phyloP scores from a whole-genome alignment of 2,329 filamentous ascomycete species.

The Dryadomyces quercivorus region DNA sequence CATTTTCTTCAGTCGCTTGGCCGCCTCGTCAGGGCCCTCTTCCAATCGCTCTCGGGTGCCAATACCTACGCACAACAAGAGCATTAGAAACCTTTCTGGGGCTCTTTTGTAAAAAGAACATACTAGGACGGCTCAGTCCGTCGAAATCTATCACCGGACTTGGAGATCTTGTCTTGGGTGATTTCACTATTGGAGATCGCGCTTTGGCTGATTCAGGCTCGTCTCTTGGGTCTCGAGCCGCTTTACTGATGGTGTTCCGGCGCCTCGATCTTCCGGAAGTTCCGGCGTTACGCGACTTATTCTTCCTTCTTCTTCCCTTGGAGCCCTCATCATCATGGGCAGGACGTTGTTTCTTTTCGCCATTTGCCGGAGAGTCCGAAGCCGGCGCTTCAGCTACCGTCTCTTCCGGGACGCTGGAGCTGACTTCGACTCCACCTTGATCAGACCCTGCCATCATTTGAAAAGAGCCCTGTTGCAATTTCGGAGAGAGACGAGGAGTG shows the following conservation, averaged over 20 bases:
- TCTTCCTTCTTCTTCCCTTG: not conserved
- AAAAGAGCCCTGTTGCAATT: no score
- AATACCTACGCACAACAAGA: constrained; percentile 26
- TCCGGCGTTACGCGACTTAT: constrained; percentile 3
- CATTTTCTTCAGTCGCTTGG: constrained; percentile 42
- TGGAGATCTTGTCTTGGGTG: constrained; percentile 29
- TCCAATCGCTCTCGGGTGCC: constrained; percentile 54
- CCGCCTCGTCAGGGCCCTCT: constrained; percentile 39
- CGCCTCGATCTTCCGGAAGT: constrained; percentile 7
- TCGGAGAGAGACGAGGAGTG: no score
- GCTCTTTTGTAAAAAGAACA: constrained; percentile 10
- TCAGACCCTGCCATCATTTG: no score
- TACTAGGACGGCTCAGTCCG: constrained; percentile 47
- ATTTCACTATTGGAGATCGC: constrained; percentile 17
- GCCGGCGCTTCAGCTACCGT: no score
- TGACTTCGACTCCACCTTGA: no score
- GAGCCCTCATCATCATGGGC: no score
- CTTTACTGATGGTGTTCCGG: constrained; percentile 42
- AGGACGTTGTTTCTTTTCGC: not conserved
- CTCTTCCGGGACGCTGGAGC: no score
- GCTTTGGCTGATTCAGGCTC: constrained; percentile 22
- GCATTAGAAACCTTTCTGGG: not conserved
- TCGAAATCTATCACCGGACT: constrained; percentile 50
- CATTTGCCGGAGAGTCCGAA: not conserved
- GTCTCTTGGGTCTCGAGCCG: constrained; percentile 47